Conservation (phyloP, 2,329 filamentous ascomycete species). For the Aaosphaeria pasadenensis region DNA sequence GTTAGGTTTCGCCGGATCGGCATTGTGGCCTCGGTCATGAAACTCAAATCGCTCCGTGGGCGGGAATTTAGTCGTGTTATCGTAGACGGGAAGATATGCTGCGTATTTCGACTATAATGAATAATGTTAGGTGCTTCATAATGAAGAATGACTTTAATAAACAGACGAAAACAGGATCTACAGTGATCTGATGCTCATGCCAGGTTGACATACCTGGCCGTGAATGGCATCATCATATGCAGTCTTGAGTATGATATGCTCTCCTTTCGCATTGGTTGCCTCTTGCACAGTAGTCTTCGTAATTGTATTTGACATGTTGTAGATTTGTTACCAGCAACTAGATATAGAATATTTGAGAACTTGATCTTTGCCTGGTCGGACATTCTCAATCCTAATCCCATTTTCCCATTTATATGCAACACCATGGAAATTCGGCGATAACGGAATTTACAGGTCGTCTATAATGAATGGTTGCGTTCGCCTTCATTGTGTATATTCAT, state of each 20-base stretch:
- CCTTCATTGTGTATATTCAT: neutral
- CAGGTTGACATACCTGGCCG: conserved; percentile 7
- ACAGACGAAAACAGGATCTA: too few species aligned
- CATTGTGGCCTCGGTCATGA: conserved; percentile 39
- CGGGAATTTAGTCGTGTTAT: conserved; percentile 36
- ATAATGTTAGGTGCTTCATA: too few species aligned
- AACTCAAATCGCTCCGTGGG: conserved; percentile 42
- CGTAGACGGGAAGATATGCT: conserved; percentile 34
- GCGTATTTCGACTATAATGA: conserved; percentile 19
- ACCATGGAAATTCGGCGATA: too few species aligned
- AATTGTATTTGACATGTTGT: neutral
- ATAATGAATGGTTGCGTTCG: neutral
- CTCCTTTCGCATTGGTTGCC: conserved; percentile 13
- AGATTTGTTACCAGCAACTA: too few species aligned
- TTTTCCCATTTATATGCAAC: too few species aligned
- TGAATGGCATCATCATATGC: conserved; percentile 20
- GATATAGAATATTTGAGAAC: too few species aligned
- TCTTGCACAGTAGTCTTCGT: conserved; percentile 11
- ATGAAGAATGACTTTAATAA: too few species aligned
- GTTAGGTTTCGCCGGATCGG: conserved; percentile 44
- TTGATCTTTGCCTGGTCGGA: too few species aligned
- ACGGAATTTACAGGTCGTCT: neutral
- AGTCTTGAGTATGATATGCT: conserved; percentile 18
- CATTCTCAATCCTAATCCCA: too few species aligned
- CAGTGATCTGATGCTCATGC: neutral